phyloP scores from a whole-genome alignment of 345 rosid genomes.

The Salix exigua region DNA sequence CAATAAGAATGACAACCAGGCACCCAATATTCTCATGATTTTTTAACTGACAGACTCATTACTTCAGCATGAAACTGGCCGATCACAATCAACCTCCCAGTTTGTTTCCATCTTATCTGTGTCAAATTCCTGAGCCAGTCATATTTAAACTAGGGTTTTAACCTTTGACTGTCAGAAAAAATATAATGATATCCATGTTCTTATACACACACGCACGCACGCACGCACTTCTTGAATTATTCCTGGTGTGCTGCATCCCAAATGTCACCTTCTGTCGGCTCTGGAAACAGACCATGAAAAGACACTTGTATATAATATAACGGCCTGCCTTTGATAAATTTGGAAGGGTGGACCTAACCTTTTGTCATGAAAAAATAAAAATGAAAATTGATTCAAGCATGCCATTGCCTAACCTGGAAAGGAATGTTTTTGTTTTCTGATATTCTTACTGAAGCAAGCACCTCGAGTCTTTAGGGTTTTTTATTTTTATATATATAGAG shows the following conservation, averaged over 20 bases:
- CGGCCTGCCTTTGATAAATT: neutral
- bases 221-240: too few species aligned
- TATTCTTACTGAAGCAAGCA: too few species aligned
- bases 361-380: neutral
- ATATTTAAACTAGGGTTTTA: neutral
- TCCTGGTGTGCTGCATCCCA: neutral
- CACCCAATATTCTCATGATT: neutral
- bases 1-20: neutral
- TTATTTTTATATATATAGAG: neutral
- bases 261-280: neutral
- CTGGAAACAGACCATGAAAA: neutral
- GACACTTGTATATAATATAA: neutral
- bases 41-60: neutral
- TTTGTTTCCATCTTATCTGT: neutral
- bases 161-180: neutral
- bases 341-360: neutral
- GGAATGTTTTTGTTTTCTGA: too few species aligned
- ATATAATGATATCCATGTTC: neutral
- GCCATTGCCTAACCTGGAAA: neutral
- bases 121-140: neutral
- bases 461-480: too few species aligned
- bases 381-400: neutral
- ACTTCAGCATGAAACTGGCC: neutral
- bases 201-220: too few species aligned
- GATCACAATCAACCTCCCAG: neutral